Evolutionary conservation across 805 yeast species (phyloP).

Genomic region (Priceomyces castillae): DNA sequence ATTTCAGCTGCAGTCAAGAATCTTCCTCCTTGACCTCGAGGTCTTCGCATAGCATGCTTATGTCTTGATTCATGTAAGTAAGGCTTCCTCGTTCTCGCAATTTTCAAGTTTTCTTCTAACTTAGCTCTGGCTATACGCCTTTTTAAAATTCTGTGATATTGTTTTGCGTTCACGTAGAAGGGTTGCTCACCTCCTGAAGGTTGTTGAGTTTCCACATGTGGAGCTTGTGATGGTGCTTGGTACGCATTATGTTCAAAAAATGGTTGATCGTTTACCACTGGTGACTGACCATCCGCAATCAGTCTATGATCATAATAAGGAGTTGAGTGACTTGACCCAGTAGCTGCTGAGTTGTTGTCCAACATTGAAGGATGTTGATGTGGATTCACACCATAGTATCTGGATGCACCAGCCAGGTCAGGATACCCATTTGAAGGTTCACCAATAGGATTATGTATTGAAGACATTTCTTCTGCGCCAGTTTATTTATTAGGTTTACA

Average conservation of each 20-base stretch:
- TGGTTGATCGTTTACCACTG: slow-evolving; percentile 10
- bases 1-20: slow-evolving; percentile 85
- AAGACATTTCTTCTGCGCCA: slow-evolving; percentile 18
- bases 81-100: slow-evolving; percentile 87
- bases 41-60: slow-evolving; percentile 98
- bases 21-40: slow-evolving; percentile 98
- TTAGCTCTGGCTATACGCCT: slow-evolving; percentile 92
- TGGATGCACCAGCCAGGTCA: slow-evolving; percentile 13
- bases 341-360: slow-evolving; percentile 7
- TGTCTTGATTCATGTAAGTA: slow-evolving; percentile 96
- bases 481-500: background rate
- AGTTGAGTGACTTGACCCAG: slow-evolving; percentile 12
- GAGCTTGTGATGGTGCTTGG: slow-evolving; percentile 11
- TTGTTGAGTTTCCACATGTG: slow-evolving; percentile 10
- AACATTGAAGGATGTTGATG: slow-evolving; percentile 9
- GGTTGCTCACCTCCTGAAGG: slow-evolving; percentile 66
- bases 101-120: slow-evolving; percentile 82
- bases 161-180: slow-evolving; percentile 96
- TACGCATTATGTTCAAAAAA: slow-evolving; percentile 11
- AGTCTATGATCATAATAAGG: slow-evolving; percentile 20
- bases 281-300: slow-evolving; percentile 13
- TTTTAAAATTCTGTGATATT: slow-evolving; percentile 90
- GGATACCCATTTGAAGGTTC: slow-evolving; percentile 25
- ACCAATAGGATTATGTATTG: slow-evolving; percentile 26
- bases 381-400: slow-evolving; percentile 13